These are phyloP conservation scores for Solanum arcanum DNA, from an alignment of 257 asterid genomes.

Conservation along the genomic window DNA sequence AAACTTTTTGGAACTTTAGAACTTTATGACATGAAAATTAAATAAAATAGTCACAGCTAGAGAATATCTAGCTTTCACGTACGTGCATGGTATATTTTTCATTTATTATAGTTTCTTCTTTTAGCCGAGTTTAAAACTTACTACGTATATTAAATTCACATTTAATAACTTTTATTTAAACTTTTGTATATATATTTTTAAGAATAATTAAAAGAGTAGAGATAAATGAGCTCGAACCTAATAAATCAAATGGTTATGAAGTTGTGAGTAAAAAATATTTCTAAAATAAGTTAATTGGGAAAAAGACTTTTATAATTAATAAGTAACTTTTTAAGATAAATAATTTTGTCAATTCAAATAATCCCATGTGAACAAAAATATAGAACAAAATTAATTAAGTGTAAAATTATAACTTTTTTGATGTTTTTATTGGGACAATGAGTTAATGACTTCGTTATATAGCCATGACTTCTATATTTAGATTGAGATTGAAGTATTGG, in stretches of 20 bases:
- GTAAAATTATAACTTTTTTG: not conserved
- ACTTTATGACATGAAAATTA: not conserved
- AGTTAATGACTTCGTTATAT: not conserved
- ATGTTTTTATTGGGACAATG: not conserved
- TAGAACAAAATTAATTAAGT: not conserved
- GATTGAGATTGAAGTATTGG: not conserved
- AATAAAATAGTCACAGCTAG: not conserved
- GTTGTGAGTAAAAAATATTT: not conserved
- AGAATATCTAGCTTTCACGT: not conserved
- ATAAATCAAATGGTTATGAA: not conserved
- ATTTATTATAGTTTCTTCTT: not conserved
- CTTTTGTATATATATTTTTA: not conserved
- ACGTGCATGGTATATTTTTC: not conserved
- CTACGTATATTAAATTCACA: not conserved
- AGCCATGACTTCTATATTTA: not conserved
- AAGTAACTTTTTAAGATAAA: too few relatives aligned
- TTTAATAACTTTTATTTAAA: not conserved
- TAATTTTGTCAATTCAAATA: not conserved
- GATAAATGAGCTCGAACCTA: not conserved
- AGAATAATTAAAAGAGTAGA: not conserved
- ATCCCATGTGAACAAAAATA: not conserved
- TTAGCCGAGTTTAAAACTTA: too few relatives aligned
- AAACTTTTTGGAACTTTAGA: too few relatives aligned
- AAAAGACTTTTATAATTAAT: too few relatives aligned
- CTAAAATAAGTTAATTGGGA: not conserved